Percentiles rank a stretch among this genome's conserved stretches.
Conservation (phyloP, 1,284 basidiomycete species). For the Neonothopanus nambi region DNA sequence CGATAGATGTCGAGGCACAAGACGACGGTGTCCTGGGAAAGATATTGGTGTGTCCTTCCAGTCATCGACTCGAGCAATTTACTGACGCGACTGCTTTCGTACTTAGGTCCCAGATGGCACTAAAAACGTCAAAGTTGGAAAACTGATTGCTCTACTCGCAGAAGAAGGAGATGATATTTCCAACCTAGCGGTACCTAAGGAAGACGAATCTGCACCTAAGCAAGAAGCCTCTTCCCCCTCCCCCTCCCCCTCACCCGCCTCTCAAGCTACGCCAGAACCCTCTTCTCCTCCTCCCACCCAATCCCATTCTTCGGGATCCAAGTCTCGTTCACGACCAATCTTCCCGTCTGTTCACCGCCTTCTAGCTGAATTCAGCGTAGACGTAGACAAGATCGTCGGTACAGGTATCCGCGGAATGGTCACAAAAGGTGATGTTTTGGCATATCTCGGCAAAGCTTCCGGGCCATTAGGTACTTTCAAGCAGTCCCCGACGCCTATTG, state of each 20-base stretch:
- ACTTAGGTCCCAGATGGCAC: conserved; percentile 75
- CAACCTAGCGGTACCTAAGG: conserved; percentile 74
- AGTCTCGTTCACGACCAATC: conserved; percentile 60
- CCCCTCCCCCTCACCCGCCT: conserved; percentile 24
- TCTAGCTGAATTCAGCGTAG: conserved; percentile 59
- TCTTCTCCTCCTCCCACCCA: conserved; percentile 33
- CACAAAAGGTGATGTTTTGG: conserved; percentile 87
- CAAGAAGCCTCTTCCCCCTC: conserved; percentile 25
- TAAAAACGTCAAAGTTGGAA: conserved; percentile 87
- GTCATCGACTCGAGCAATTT: not conserved
- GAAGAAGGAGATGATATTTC: conserved; percentile 96
- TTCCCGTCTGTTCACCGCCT: conserved; percentile 80
- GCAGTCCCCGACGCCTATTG: conserved; percentile 36
- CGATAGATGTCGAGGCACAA: conserved; percentile 98
- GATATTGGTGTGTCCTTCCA: conserved; percentile 67
- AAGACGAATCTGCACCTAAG: conserved; percentile 37
- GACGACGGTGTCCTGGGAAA: conserved; percentile 95
- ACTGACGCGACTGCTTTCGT: not conserved
- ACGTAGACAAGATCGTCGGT: conserved; percentile 63
- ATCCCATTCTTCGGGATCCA: conserved; percentile 35
- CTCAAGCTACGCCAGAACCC: conserved; percentile 24
- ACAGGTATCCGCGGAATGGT: conserved; percentile 88
- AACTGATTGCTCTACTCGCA: conserved; percentile 86
- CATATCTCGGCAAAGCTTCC: conserved; percentile 79
- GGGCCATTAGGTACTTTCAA: conserved; percentile 77